Base-by-base conservation (phyloP, 2,329 filamentous ascomycete species). In the Pyrenophora graminea region DNA sequence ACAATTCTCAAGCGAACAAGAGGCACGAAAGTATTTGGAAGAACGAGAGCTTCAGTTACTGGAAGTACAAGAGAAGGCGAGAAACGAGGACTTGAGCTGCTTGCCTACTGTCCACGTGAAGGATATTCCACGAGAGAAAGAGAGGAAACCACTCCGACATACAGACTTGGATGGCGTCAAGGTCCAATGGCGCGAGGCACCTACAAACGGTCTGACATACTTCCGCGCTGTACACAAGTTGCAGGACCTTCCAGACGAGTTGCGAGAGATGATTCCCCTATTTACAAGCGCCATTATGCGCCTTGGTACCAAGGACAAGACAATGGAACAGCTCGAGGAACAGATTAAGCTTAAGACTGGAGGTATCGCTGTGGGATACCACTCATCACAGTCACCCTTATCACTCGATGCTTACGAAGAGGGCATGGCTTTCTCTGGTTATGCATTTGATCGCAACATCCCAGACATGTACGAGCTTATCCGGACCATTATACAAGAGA, bases 321-420 rank as follows among this genome's bases (percentile, higher is more conserved):
- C 86, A 0, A 97, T 96, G 88, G 94, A 97, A 72, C 87, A 97
- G 72, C 83, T 97, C 44, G 94, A 99, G 73, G 94, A 97, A 67
- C 76, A 92, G 48, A 97, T 99, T 72, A 97, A 97, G 73, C 82
- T 97, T 25, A 96, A 95, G 77, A 97, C 94, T 1, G 94, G 94
- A 17, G 94, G 94, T 8, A 84, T 99, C 32, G 89, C 87, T 2
- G 86, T 95, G 13, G 86, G 88, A 1, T 92, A 96, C 62, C 89
- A 95, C 74, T 84, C 88, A n/a, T 86, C 88, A 0, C 84, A 92
- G 0, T 91, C 86, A 2, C 90, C 93, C 0, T 82, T 81, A 1
- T 84, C 93, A 59, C 85, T 90, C 47, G 80, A 82, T 25, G 78
- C 82, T 21, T 88, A 86, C 7, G 85, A 83, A 15, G 94, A 99